Conservation (phyloP, 805 yeast species). For the Saturnispora gosingensis region DNA sequence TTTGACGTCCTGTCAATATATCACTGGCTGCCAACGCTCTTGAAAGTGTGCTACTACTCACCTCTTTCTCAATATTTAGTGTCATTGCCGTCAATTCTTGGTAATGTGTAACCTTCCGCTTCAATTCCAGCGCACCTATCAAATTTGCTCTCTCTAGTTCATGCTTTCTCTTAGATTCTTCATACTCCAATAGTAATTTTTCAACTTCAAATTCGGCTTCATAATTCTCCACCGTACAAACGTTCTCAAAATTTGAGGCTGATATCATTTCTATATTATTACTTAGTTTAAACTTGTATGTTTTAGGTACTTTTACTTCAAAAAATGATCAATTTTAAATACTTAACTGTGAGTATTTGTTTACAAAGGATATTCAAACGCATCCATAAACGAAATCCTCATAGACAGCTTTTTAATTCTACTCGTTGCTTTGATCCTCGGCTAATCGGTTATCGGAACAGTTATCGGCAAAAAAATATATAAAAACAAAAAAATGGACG, state of each 20-base stretch:
- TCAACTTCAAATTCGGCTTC: neutral
- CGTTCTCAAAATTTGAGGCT: neutral
- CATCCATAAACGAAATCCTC: neutral
- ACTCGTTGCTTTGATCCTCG: neutral
- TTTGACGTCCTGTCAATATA: constrained; percentile 1
- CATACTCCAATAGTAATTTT: constrained; percentile 2
- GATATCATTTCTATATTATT: neutral
- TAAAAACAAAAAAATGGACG: constrained; percentile 37
- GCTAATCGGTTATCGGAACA: neutral
- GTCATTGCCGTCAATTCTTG: neutral
- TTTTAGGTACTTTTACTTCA: no score
- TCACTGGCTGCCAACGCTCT: neutral
- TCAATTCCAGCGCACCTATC: neutral
- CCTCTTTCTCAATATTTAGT: neutral
- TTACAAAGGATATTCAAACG: neutral
- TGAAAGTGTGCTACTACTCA: neutral
- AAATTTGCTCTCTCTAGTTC: neutral
- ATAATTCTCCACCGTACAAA: neutral
- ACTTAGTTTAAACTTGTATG: neutral
- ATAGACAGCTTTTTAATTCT: neutral
- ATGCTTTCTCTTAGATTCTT: constrained; percentile 1
- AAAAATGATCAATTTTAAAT: no score
- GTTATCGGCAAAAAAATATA: neutral
- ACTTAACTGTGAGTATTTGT: neutral
- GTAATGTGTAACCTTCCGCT: neutral